Evolutionary conservation across 2,329 filamentous ascomycete species (phyloP), one percentile per base, ranked within the genome.

Genomic region (Ophiocordyceps camponoti-leonardi): DNA sequence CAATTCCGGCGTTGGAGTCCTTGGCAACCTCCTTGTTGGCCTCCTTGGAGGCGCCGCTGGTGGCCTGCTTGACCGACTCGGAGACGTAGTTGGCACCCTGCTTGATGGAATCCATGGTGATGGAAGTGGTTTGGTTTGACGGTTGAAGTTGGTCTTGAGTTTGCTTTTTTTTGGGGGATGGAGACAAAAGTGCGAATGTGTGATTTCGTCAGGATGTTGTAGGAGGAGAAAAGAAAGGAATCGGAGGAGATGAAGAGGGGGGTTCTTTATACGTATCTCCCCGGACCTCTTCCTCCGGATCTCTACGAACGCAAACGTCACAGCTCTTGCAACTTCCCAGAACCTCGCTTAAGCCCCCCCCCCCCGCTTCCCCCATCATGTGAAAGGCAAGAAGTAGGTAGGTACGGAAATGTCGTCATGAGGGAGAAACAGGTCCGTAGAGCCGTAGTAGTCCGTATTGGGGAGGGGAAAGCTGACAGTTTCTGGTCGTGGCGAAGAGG

Each of bases 21-120:
- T 83, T 82, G 61, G 79, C 79, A 53, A 77, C 66, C 54, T 69
- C 61, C 75, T 83, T 83, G 76, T 83, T 83, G 68, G 68, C 67
- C 69, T 83, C 77, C 73, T 83, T 82, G 67, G 69, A 74, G 51
- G 72, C 69, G 55, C 69, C 68, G 49, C 70, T 65, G 53, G 67
- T 58, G 44, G 68, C 67, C 55, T 76, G 70, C 68, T 81, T 72
- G 58, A 81, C 61, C 54, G 67, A 67, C 72, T 83, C 79, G 53
- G 74, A 64, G 65, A 81, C 76, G 73, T 81, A 81, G 75, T 81
- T 81, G 67, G 65, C 72, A 59, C 70, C 72, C 66, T 81, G 75
- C 69, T 71, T 71, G 54, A 66, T 51, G 53, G 67, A 61, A 52
- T 75, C 71, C 71, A 75, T 74, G 64, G 52, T 64, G 58, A 57